Percentiles rank a stretch among this genome's conserved stretches.
Evolutionary conservation across 2,329 filamentous ascomycete genomes (phyloP).

Genomic region (Fusarium tupiense): DNA sequence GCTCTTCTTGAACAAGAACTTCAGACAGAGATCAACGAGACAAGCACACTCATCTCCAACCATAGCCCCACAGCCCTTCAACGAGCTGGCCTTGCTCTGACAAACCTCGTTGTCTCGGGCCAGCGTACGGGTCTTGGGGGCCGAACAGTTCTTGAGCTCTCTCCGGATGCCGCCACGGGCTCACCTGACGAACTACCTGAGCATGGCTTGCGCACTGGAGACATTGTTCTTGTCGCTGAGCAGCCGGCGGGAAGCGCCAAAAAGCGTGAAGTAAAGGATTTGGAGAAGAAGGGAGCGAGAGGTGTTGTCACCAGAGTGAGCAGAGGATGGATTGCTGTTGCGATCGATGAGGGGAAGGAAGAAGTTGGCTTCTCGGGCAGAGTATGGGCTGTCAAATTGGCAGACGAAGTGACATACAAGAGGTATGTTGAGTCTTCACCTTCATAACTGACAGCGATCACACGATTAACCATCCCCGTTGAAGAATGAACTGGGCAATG

Average conservation of each 20-base stretch:
- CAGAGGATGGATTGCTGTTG: conserved; percentile 69
- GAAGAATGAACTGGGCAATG: conserved; percentile 72
- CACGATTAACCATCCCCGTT: neutral
- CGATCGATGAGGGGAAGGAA: conserved; percentile 72
- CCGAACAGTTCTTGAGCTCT: conserved; percentile 86
- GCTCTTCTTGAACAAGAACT: conserved; percentile 76
- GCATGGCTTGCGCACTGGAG: conserved; percentile 79
- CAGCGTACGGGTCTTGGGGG: conserved; percentile 91
- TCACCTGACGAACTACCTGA: conserved; percentile 67
- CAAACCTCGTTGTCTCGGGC: conserved; percentile 77
- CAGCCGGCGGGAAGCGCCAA: conserved; percentile 77
- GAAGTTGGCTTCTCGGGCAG: conserved; percentile 56
- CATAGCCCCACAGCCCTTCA: conserved; percentile 76
- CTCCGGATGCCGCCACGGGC: conserved; percentile 74
- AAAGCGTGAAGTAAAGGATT: conserved; percentile 76
- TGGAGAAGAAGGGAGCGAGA: conserved; percentile 73
- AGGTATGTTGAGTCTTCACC: conserved; percentile 50
- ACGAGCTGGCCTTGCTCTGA: conserved; percentile 80
- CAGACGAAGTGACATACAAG: conserved; percentile 73
- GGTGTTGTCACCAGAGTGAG: conserved; percentile 76
- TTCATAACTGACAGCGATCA: neutral
- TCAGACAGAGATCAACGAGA: conserved; percentile 76
- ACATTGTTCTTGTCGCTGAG: conserved; percentile 80
- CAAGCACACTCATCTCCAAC: conserved; percentile 71
- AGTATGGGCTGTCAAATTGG: conserved; percentile 73